Evolutionary conservation across 352 stramenopile genomes (phyloP), one percentile per base, ranked within the genome.

Genomic region (Discostella stelligera): DNA sequence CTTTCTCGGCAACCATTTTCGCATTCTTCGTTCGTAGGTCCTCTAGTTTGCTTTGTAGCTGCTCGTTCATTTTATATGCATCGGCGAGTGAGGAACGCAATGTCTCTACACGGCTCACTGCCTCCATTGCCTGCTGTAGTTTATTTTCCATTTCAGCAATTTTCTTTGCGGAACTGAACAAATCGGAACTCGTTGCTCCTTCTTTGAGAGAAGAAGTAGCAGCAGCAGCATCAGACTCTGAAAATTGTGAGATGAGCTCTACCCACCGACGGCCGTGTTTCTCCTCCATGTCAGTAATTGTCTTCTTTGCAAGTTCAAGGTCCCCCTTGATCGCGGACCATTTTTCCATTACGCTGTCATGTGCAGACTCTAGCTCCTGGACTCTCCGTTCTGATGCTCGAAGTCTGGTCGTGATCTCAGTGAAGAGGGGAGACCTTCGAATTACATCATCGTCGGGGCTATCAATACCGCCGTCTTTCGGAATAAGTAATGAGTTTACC

Each of bases 71-170:
- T 64, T 64, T 68, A 27, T 87, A 71, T 18, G 86, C 77, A 72
- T 93, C 84, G 25, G 69, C 60, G 37, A 93, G 61, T 14, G 83
- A 81, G 21, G 71, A 56, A 32, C 77, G 65, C 37, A 85, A 71
- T 20, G 60, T 74, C 56, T 91, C 85, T 52, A 82, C 80, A 41
- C 89, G 80, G 13, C 83, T 79, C 7, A 90, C 86, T 56, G 88
- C 84, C 44, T 92, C 88, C 5, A 91, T 39, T 25, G 85, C 84
- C 66, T 94, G 88, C 14, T 74, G 83, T 41, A 94, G 59, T 63
- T 91, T 92, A 59, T 84, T 86, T 63, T 91, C 79, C 30, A 93
- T 71, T 48, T 85, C 85, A 50, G 78, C 74, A 73, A 87, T 89
- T 68, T 82, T 79, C 74, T 88, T 77, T 18, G 80, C 71, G 39